Evolutionary conservation across 2,329 filamentous ascomycete species (phyloP), one percentile per base, ranked within the genome.

Genomic region (Blumeria graminis): DNA sequence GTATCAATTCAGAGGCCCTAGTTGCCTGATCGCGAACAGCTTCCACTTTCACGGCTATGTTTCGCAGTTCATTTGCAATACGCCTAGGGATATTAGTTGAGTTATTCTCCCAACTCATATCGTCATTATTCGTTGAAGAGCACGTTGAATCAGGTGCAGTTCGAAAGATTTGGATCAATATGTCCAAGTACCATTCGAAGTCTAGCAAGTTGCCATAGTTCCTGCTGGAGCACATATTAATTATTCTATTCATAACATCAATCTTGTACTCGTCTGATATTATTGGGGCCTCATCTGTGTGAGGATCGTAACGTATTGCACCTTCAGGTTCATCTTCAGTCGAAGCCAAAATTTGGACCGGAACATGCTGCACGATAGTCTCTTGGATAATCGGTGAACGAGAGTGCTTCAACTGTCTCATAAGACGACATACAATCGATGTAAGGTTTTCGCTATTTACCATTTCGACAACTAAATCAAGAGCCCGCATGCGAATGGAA

Each of bases 101-200:
- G 9, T 52, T 39, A 22, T 62, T 55, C n/a, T 55, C 59, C 6
- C 34, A 9, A 9, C 54, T 57, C 28, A 57, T 39, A 6, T 58
- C 57, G 3, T 53, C 51, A 10, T 61, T 57, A 1, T 60, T 45
- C 11, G 55, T 46, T 28, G 63, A 62, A 13, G 64, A 60, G 9
- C 65, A 60, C 41, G 71, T 69, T 51, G 74, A 70, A n/a, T 71
- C 62, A 0, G 72, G 84, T 18, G 82, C 73, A 69, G 86, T 75
- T 65, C 82, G 80, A 43, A 95, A 80, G 13, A 98, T 76, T 65
- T 94, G 87, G 5, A 86, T 83, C 34, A 98, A 71, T 33, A 94
- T 79, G 61, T 92, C 86, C 61, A 96, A 84, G 67, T 96, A 96
- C 92, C 92, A 98, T 62, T 95, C 90, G 67, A 98, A 98, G 66